Base-by-base conservation (phyloP, 2,329 filamentous ascomycete species). In the Allantophomopsis cytisporea region DNA sequence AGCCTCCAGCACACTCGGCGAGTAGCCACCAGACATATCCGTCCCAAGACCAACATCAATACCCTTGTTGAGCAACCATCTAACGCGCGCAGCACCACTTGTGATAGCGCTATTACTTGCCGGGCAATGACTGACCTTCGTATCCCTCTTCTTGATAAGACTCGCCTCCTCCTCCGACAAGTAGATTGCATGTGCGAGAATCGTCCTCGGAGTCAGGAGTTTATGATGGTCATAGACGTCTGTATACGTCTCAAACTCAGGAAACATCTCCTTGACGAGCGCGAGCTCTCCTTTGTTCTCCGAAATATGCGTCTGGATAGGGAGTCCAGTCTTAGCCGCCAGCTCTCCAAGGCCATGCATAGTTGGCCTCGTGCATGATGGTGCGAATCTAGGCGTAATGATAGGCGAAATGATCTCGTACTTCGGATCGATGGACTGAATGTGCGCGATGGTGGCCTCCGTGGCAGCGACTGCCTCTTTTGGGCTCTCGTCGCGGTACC, bases 1-100 rank as follows among this genome's bases (percentile, higher is more conserved):
- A n/a, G 85, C 79, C 47, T 91, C 83, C 0, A 96, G 70, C 8
- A 96, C 73, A 44, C 76, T 84, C 0, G 84, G 71, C 40, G 77
- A 83, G 56, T 89, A 95, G 0, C 91, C 91, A 2, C 89, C 91
- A 50, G 76, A 83, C 42, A 96, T 77, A 57, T 98, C 91, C 0
- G 89, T 96, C 0, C 91, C 91, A 0, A 98, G 63, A 0, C 91
- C 89, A 5, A 95, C 77, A 0, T 73, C 76, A 35, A 96, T 69
- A 0, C 84, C 86, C 39, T 71, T 69, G 16, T 86, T 71, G 39
- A 94, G 66, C 49, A 94, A 57, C 59, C 72, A 72, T 14, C 89
- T 69, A 2, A 98, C 80, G 4, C 74, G 76, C 7, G 84, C 83
- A 37, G 79, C 71, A 0, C 91, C 91, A 21, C 77, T 85, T 1